A percentile compares a stretch with the other conserved stretches of the same genome.
phyloP scores from a whole-genome alignment of 2,329 filamentous ascomycete species.

The Pseudonectria foliicola region DNA sequence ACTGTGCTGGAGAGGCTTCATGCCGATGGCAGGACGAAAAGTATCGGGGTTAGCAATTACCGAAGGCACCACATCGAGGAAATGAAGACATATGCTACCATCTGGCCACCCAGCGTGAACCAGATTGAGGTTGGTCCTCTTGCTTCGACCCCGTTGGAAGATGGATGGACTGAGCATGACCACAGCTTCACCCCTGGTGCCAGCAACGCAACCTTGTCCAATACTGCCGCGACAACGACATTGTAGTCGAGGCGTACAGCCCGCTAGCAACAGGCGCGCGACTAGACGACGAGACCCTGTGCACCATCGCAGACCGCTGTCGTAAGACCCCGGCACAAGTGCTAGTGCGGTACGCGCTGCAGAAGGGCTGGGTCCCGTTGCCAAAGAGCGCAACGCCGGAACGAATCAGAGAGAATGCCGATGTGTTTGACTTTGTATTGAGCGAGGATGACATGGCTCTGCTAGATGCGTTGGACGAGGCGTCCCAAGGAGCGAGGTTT shows the following conservation, averaged over 20 bases:
- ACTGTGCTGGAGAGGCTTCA: slow-evolving; percentile 55
- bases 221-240: slow-evolving; percentile 70
- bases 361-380: slow-evolving; percentile 62
- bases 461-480: slow-evolving; percentile 25
- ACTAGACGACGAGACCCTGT: slow-evolving; percentile 48
- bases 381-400: slow-evolving; percentile 57
- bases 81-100: slow-evolving; percentile 56
- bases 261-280: slow-evolving; percentile 28
- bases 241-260: slow-evolving; percentile 41
- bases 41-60: slow-evolving; percentile 69
- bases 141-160: background rate
- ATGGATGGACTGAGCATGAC: background rate
- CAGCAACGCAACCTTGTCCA: slow-evolving; percentile 40
- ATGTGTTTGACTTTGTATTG: slow-evolving; percentile 55
- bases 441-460: slow-evolving; percentile 46
- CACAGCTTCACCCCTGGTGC: slow-evolving; percentile 63
- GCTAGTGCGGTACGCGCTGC: slow-evolving; percentile 60
- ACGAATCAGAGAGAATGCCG: slow-evolving; percentile 52
- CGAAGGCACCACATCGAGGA: slow-evolving; percentile 62
- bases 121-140: slow-evolving; percentile 57
- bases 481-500: slow-evolving; percentile 23
- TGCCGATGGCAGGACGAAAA: slow-evolving; percentile 51
- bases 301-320: slow-evolving; percentile 50
- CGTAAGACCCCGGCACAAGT: slow-evolving; percentile 56
- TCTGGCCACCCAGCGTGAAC: slow-evolving; percentile 65